Base-by-base conservation (phyloP, 768 basidiomycete species). In the Strobilomyces dryophilus region DNA sequence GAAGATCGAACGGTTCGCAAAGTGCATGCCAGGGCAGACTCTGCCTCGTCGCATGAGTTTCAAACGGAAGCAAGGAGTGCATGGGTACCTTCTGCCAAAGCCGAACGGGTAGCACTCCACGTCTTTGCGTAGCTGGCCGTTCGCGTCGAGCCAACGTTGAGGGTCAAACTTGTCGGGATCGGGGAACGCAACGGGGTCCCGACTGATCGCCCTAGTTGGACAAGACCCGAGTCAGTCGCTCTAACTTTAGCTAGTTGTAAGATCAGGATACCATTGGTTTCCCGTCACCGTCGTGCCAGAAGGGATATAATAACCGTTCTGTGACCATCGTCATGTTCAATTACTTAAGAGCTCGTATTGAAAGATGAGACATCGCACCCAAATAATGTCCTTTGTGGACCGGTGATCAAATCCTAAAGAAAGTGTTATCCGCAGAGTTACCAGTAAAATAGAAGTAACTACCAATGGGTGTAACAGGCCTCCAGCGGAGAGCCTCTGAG, bases 21-120 rank as follows among this genome's bases (percentile, higher is more conserved):
- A 74, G 63, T 83, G 74, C 58, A 78, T 79, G 1, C 84, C 84
- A 0, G 82, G 83, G 54, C 84, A 87, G 1, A 84, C 79, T 48
- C 1, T 20, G 3, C 1, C 32, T 35, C 10, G 34, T 12, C 8
- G 12, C n/a, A 15, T 27, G 9, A 12, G 32, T 21, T 20, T 4
- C 5, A 9, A n/a, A 1, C 15, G 32, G 2, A 1, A 5, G 42
- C 6, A 2, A 17, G 21, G n/a, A 8, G 6, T 12, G 27, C 8
- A 17, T 1, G 26, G 60, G 9, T 50, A 70, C 73, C 62, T 53
- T 58, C 79, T 64, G 12, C 81, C 82, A 56, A 80, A 83, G 1
- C 83, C 82, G 52, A 81, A 85, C 3, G 74, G 54, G 55, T 74
- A 83, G 8, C 68, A 69, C 47, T 73, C 74, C 2, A 82, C 53